Evolutionary conservation across 495 filamentous ascomycete species (phyloP), one percentile per base, ranked within the genome.

Genomic region (Entonaema liquescens): DNA sequence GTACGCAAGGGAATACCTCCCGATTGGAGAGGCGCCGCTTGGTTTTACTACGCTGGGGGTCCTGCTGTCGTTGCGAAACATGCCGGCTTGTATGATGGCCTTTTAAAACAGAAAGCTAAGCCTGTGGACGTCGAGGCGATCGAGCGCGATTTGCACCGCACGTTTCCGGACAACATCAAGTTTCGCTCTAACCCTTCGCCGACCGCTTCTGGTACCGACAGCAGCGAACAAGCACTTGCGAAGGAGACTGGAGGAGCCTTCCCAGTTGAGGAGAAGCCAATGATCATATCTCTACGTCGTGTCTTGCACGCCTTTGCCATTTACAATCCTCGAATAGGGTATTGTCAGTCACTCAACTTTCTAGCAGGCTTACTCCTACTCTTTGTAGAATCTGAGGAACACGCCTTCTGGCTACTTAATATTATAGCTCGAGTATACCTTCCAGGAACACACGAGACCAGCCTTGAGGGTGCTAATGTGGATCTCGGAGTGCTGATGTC

Each of bases 31-130:
- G 95, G 95, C 11, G 90, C 91, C 5, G 95, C 95, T 31, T 99
- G 95, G 95, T 99, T 97, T 74, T 98, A 90, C 79, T 99, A 98
- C 77, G 94, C 93, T n/a, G 93, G 93, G 12, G 95, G 95, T 5
- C 92, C 92, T 28, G 86, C 89, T 42, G 88, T 90, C 68, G 74
- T 98, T 61, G 86, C 87, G 60, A 89, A 92, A 60, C 85, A 97
- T 74, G 81, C 83, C 9, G 92, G 92, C 2, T 77, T 93, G 11
- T 99, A 97, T 71, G 84, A 89, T 40, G 80, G 87, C 44, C 82
- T 97, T 31, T 79, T 96, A 12, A 77, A 83, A 65, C 84, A 84
- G 53, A 88, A 90, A 36, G 87, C 90, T 61, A 83, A 86, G 42
- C 84, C 89, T 3, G 74, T 93, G 25, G 92, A 98, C 70, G 87